Base-by-base conservation (phyloP, 164 flowering plant genomes). In the Echeveria elegans region DNA sequence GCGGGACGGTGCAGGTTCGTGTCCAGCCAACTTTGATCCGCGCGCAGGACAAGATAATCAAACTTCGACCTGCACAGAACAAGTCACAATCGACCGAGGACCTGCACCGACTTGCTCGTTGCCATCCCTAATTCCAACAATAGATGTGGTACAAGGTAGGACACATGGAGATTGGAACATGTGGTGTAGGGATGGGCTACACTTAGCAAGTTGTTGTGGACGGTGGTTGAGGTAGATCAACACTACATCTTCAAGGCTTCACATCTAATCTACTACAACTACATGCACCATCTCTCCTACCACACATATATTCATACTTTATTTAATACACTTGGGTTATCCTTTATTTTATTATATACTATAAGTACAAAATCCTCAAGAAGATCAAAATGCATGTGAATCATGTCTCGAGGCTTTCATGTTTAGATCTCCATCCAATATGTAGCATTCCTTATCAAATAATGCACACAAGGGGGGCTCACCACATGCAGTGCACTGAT, bases 401-500 rank as follows among this genome's bases (percentile, higher is more conserved):
- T 11, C 31, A 56, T 28, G 61, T 2, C 29, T 53, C 23, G 8
- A 24, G 59, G 59, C 18, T 34, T 6, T 52, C 59, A 10, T 28
- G 21, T 28, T 26, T 26, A 12, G 61, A 28, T 56, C 58, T 56
- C 61, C 32, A 56, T 56, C 61, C 32, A 56, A 56, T 56, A 28
- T 26, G 32, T 12, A 56, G 61, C 18, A 14, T 15, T 28, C 31
- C 60, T 53, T 53, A 56, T 56, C 32, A 28, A 26, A 56, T 28
- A 28, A 26, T 56, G 32, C 10, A 28, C 32, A 28, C n/a, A 5
- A 26, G 61, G 29, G 61, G 58, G 58, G 29, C 29, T 52, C 61
- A 56, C 19, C 61, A 56, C 61, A 56, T 56, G 61, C 32, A 28
- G 61, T 56, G 61, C 58, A 52, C 58, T 52, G 58, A 52, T 52